Evolutionary conservation across 768 basidiomycete genomes (phyloP).

Genomic region (Polyporus arcularius): DNA sequence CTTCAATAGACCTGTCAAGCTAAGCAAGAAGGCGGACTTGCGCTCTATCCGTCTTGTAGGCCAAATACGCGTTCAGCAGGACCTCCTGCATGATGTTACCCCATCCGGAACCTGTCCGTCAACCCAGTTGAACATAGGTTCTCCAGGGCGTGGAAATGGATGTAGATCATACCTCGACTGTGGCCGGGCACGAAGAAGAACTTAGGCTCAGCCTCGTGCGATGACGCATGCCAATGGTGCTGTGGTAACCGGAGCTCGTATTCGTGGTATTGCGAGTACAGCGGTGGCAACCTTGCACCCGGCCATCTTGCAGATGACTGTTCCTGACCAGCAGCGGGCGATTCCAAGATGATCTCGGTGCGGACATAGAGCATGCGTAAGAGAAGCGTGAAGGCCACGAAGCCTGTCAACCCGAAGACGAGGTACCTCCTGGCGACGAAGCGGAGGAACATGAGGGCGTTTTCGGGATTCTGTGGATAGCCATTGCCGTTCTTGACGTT

Average conservation of each 20-base stretch:
- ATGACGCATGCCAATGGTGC: constrained; percentile 22
- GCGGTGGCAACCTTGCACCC: constrained; percentile 23
- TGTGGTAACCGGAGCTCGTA: constrained; percentile 32
- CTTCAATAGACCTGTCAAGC: neutral
- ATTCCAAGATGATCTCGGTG: neutral
- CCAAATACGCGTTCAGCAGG: constrained; percentile 51
- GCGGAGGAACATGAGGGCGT: constrained; percentile 4
- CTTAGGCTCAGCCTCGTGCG: constrained; percentile 17
- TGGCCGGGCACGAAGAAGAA: constrained; percentile 24
- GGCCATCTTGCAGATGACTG: neutral
- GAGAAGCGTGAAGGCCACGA: constrained; percentile 9
- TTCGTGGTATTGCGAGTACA: constrained; percentile 29
- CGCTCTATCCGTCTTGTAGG: constrained; percentile 47
- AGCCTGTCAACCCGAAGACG: constrained; percentile 6
- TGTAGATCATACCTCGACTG: constrained; percentile 13
- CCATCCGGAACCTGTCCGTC: constrained; percentile 50
- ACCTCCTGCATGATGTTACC: constrained; percentile 65
- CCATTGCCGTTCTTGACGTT: neutral
- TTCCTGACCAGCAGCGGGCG: neutral
- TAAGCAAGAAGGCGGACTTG: constrained; percentile 34
- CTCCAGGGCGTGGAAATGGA: neutral
- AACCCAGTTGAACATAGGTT: neutral
- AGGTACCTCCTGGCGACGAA: constrained; percentile 10
- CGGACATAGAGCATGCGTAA: constrained; percentile 7
- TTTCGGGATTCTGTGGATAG: neutral